Base-by-base conservation (phyloP, 345 rosid genomes). In the Hibiscus mutabilis region DNA sequence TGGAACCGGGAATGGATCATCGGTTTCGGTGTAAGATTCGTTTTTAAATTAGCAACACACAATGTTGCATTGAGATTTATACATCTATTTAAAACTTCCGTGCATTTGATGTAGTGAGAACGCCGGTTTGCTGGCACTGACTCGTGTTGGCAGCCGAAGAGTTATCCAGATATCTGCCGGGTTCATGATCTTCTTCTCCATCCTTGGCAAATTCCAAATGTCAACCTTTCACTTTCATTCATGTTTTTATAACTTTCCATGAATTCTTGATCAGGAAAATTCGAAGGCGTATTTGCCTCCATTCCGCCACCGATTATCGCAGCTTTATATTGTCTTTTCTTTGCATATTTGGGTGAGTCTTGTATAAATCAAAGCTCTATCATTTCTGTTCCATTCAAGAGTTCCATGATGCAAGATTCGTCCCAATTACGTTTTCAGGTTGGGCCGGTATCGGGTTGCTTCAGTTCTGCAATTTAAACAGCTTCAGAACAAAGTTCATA, bases 121-220 rank as follows among this genome's bases (percentile, higher is more conserved):
- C 78, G 95, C 96, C 0, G 98, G 98, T 66, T 69, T 94, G 79
- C 79, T 94, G 65, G 98, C 98, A 25, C 66, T 91, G 66, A 94
- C 98, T 14, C 87, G 84, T 0, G 91, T 94, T 52, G 98, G 98
- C 68, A 93, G 96, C 74, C 78, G 98, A 82, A 85, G 98, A 57
- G 98, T 93, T 16, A 90, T 93, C 71, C 98, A 94, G 75, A 94
- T 94, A 69, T 86, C 98, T 40, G 97, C 96, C 0, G 93, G 84
- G 27, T 91, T 94, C 80, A 94, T 94, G 98, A 89, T 94, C 55
- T 93, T 94, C 85, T 94, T 94, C 83, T 94, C 98, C 40, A 82
- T 91, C 40, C 91, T 90, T 0, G 96, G 96, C 86, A 68, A 78
- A 85, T 67, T 29, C 67, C 53, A 52, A 68, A n/a, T 8, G 4